Conservation (phyloP, 2,329 filamentous ascomycete genomes). For the Claviceps arundinis region DNA sequence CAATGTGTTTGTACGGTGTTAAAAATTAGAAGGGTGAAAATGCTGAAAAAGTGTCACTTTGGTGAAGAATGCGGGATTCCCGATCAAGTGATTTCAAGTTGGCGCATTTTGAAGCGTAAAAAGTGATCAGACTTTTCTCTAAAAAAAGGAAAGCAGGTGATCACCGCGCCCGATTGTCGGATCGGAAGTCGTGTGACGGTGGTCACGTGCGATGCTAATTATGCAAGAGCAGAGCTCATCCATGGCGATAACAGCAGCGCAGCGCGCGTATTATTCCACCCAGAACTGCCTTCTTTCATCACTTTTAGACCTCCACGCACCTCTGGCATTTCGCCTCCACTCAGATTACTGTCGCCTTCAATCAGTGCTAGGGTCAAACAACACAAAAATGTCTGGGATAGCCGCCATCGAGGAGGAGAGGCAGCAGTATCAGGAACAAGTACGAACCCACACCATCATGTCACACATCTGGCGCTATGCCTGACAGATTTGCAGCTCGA, state of each 20-base stretch:
- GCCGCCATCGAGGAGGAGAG: slow-evolving; percentile 37
- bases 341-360: background rate
- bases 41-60: too few species aligned
- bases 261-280: background rate
- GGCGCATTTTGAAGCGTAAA: too few species aligned
- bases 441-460: slow-evolving; percentile 12
- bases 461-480: background rate
- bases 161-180: too few species aligned
- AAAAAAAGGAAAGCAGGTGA: too few species aligned
- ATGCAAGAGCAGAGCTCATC: background rate
- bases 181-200: background rate
- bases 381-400: slow-evolving; percentile 16
- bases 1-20: too few species aligned
- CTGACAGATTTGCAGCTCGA: slow-evolving; percentile 47
- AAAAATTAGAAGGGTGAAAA: too few species aligned
- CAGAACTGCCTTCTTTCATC: background rate
- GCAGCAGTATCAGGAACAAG: slow-evolving; percentile 44
- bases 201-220: background rate
- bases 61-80: too few species aligned
- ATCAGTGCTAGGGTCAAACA: background rate
- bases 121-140: too few species aligned
- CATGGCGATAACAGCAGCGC: background rate
- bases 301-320: background rate
- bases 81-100: too few species aligned
- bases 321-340: background rate